Evolutionary conservation across 768 basidiomycete genomes (phyloP), one percentile per base, ranked within the genome.

Genomic region (Russula abietina): DNA sequence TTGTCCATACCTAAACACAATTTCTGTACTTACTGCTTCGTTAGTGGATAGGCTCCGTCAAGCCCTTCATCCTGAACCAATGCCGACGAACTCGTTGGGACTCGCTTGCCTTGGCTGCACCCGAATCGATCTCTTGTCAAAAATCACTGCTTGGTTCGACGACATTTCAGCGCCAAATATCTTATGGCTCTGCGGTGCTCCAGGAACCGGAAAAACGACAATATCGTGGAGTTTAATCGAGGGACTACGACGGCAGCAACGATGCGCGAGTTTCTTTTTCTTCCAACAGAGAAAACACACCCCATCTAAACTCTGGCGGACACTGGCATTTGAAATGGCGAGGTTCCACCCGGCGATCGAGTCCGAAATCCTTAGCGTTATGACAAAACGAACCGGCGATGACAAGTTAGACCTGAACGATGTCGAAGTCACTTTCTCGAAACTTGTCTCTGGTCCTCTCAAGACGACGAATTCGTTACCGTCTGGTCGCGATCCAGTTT

Each of bases 121-220:
- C 9, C 62, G 62, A 38, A 28, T 2, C 32, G 7, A 16, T 11
- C 3, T 64, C 8, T 30, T 66, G 10, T 46, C 22, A n/a, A 8
- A 32, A 1, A 55, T 66, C n/a, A 45, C 8, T 36, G 11, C 17
- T 19, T 64, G 65, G 65, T 33, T 66, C 10, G 55, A 66, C 24
- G 36, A 57, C 45, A 4, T 4, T 7, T 17, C 19, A 12, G 32
- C 4, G 33, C 45, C 65, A 16, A 66, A 66, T 46, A 38, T 66
- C 1, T 30, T 66, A 10, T 64, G 62, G 65, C 57, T 66, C n/a
- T 11, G 32, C 24, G 65, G 65, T 57, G 62, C 57, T 38, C 62
- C 65, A 2, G 65, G 65, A 2, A 43, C 65, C 2, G 65, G 65
- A 22, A 66, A 66, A 46, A 64, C 65, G 3, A 14, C 58, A 3